A percentile compares a stretch with the other conserved stretches of the same genome.
These are phyloP conservation scores for Phaeoacremonium minimum DNA, from an alignment of 2,329 filamentous ascomycete genomes.

Conservation along the genomic window DNA sequence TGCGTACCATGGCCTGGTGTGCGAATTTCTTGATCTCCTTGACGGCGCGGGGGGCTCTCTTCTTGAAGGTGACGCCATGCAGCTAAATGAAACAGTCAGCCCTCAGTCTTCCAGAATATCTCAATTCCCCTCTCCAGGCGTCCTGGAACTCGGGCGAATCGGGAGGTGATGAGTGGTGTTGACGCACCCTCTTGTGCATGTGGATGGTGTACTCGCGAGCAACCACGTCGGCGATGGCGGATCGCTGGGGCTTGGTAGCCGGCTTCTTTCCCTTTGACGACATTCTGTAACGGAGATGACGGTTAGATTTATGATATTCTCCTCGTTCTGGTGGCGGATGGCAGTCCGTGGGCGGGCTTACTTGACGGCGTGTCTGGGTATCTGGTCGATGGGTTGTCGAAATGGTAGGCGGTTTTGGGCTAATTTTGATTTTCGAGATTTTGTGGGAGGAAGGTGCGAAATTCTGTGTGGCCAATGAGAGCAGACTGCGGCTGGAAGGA, in stretches of 20 bases:
- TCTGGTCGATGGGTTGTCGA: too few species aligned
- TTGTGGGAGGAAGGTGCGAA: too few species aligned
- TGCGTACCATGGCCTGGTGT: constrained; percentile 88
- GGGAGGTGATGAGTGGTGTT: too few species aligned
- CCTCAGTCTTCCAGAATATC: constrained; percentile 11
- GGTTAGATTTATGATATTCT: background rate
- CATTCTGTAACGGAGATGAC: constrained; percentile 49
- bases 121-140: constrained; percentile 2
- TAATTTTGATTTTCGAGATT: too few species aligned
- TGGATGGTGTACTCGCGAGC: constrained; percentile 99
- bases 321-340: background rate
- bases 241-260: constrained; percentile 69
- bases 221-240: constrained; percentile 98
- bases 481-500: background rate
- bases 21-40: constrained; percentile 99
- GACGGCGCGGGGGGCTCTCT: constrained; percentile 95
- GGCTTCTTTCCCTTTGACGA: constrained; percentile 63
- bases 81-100: constrained; percentile 54
- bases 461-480: background rate
- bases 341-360: too few species aligned
- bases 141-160: too few species aligned
- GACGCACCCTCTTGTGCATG: constrained; percentile 97
- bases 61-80: constrained; percentile 98
- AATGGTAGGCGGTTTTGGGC: too few species aligned
- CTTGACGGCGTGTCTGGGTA: background rate